Evolutionary conservation across 495 filamentous ascomycete species (phyloP), one percentile per base, ranked within the genome.

Genomic region (Aspergillus sclerotioniger): DNA sequence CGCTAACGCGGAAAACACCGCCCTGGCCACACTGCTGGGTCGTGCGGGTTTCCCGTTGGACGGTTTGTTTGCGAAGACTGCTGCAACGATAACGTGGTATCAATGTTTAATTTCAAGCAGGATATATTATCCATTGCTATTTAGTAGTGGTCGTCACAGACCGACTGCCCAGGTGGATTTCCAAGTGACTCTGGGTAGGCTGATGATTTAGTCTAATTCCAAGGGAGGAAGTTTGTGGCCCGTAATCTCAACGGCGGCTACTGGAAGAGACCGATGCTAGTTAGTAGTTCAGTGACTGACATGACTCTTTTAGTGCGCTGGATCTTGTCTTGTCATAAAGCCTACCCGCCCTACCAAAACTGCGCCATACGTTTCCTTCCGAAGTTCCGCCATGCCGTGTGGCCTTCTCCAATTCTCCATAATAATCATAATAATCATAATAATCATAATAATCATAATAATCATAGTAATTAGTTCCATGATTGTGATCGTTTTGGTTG

Each of bases 1-100:
- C 65, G 49, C 67, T 63, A 71, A 67, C 47, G 64, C 67, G 67
- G 63, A 66, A 67, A 70, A 67, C 68, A 68, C 65, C 64, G 67
- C 60, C 68, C 61, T 61, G 64, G 65, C 68, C 71, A 62, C 29
- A 48, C 60, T 67, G 51, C 57, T 65, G 71, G 67, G 64, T 66
- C 61, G 66, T 20, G 20, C 44, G 46, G 53, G 60, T 71, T 71
- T 68, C 71, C 70, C 28, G 43, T 67, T 62, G 59, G 63, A 62
- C 44, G 51, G 57, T 58, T 58, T 25, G 16, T 41, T 41, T 3
- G 13, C 37, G 37, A 41, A 13, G 37, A 41, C 33, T 9, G 33
- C 25, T 25, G 25, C 25, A 25, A 35, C 9, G 33, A 35, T 8
- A 9, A 3, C 9, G 9, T 13, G 13, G 37, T 41, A 41, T 15